Base-by-base conservation (phyloP, 148 eudicot genomes). In the Persicaria tinctoria region DNA sequence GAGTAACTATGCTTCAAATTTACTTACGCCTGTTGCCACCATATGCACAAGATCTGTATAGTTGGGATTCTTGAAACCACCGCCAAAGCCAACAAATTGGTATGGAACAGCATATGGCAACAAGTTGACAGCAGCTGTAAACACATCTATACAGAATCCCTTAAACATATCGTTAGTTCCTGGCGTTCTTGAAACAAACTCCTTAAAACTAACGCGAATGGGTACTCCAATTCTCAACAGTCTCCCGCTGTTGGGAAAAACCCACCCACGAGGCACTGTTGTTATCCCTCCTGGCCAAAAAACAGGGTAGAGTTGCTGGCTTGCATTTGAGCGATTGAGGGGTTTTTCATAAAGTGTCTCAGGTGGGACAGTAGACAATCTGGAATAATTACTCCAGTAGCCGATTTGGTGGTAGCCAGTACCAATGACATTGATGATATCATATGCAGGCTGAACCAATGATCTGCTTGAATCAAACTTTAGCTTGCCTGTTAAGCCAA, bases 71-170 rank as follows among this genome's bases (percentile, higher is more conserved):
- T 87, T 70, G 72, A 59, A 80, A 48, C 94, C 94, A 78, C 92
- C 84, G 55, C 99, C 99, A 75, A 63, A 90, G 46, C 91, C 87
- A 68, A 95, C 80, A 78, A 92, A 95, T 80, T 86, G 82, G 75
- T 87, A 92, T 5, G 96, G 96, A 75, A 95, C 89, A 62, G 97
- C 92, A 80, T 95, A 95, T 0, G 93, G 92, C 75, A 95, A 83
- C 79, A 92, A 80, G 69, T 79, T 89, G 20, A 85, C 90, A 78
- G 97, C 99, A 76, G 97, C 89, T 55, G 83, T 78, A 74, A 95
- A 95, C 8, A 95, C 96, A 76, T 95, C 99, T 51, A 95, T 89
- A 82, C 97, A 89, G 80, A 92, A 90, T 20, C 99, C 99, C 81
- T 87, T 89, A 44, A 86, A 95, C 49, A 16, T 75, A 76, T 89